Percentiles rank a stretch among this genome's conserved stretches.
These are phyloP conservation scores for Ophiobolus disseminans DNA, from an alignment of 2,329 filamentous ascomycete species.

Conservation along the genomic window DNA sequence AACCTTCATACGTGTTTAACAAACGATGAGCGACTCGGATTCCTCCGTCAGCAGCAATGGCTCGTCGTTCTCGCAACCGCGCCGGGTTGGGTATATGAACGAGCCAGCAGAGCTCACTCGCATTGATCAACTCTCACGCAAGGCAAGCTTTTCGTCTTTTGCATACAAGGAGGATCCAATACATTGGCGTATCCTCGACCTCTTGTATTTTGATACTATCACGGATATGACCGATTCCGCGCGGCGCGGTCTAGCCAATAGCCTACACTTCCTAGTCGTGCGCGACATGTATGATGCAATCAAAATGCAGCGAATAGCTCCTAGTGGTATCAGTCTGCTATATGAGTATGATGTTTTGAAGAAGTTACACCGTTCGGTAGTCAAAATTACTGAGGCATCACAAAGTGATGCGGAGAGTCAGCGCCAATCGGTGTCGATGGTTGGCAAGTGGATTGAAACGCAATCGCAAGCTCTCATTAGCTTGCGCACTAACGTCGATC, in stretches of 20 bases:
- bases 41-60: too few species aligned
- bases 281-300: neutral
- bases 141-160: neutral
- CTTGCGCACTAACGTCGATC: too few species aligned
- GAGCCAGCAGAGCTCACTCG: neutral
- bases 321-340: neutral
- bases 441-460: too few species aligned
- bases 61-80: neutral
- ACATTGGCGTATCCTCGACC: neutral
- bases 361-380: neutral
- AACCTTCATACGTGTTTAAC: too few species aligned
- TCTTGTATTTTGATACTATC: neutral
- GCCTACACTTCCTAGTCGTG: constrained; percentile 2
- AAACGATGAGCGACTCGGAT: too few species aligned
- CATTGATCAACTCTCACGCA: neutral
- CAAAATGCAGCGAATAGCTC: neutral
- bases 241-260: neutral
- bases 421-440: too few species aligned
- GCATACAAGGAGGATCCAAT: neutral
- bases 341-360: neutral
- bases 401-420: too few species aligned
- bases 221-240: neutral
- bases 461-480: too few species aligned
- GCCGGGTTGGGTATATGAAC: neutral
- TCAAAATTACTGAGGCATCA: too few species aligned